Conservation (phyloP, 179 eudicot genomes). For the Silene noctiflora region DNA sequence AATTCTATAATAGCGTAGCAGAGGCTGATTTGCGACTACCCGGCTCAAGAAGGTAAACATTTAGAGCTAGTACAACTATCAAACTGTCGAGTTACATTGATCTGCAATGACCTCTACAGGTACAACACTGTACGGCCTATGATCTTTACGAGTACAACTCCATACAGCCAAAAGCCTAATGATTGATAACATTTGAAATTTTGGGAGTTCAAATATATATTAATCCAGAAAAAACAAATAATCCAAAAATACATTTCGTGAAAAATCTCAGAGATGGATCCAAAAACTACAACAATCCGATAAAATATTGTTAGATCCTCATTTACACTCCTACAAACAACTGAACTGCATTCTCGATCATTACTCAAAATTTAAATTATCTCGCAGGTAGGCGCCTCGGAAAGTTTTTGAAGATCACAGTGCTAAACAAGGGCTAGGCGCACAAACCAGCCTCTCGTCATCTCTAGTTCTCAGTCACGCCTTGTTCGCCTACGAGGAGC, state of each 20-base stretch:
- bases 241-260: not conserved
- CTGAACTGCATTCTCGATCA: constrained; percentile 19
- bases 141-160: too few species aligned
- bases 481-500: constrained; percentile 68
- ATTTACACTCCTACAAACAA: constrained; percentile 31
- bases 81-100: too few species aligned
- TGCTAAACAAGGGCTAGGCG: not conserved
- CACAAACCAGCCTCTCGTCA: constrained; percentile 2
- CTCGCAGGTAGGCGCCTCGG: not conserved
- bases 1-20: too few species aligned
- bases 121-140: too few species aligned
- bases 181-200: too few species aligned
- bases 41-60: too few species aligned
- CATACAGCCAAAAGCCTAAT: too few species aligned
- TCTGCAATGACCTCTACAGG: too few species aligned
- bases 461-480: constrained; percentile 45
- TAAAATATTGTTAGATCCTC: constrained; percentile 26
- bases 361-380: constrained; percentile 18
- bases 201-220: not conserved
- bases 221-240: not conserved
- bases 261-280: constrained; percentile 8
- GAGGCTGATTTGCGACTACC: too few species aligned
- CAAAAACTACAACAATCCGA: constrained; percentile 10
- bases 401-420: not conserved
- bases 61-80: too few species aligned